Base-by-base conservation (phyloP, 2,329 filamentous ascomycete species). In the Parastagonospora nodorum region DNA sequence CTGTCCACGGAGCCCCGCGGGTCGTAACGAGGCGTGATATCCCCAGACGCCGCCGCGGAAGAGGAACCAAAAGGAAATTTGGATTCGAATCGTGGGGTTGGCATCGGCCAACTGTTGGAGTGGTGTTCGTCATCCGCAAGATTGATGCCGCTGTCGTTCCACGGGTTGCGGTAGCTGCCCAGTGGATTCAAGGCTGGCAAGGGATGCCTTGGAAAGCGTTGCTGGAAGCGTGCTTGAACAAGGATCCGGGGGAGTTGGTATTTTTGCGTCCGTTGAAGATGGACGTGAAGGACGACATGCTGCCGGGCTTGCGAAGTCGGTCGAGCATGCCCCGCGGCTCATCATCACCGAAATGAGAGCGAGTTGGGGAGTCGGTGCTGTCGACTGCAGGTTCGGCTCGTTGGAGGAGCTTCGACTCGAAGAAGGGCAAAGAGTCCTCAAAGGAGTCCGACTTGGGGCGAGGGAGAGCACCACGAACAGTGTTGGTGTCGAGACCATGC, bases 371-470 rank as follows among this genome's bases (percentile, higher is more conserved):
- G 71, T 97, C 93, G 4, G 90, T 92, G 11, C 85, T 84, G 14
- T 92, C 71, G 41, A 80, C 82, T 1, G 89, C 84, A 4, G 89
- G 84, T 31, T 93, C 92, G 4, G 93, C 92, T 66, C 95, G 92
- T 74, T 97, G 94, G 46, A 99, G 84, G 39, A 99, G 83, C 78
- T 97, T 97, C 2, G 93, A 97, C 71, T 97, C 90, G 69, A 99
- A 99, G 78, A 92, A 97, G 50, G 92, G 93, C 45, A 97, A 82
- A 7, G 93, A 96, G 65, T 99, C 93, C 72, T 99, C 94, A 60
- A 99, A 99, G 0, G 94, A 97, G 74, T 99, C 94, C 1, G 94
- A 97, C 78, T 97, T 97, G 57, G 94, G 94, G n/a, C 94, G 89
- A 15, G 93, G 92, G 59, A 97, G 94, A n/a, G 91, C 88, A 45